Evolutionary conservation across 176 grass and related monocot genomes (phyloP).

Genomic region (Bonia amplexicaulis): DNA sequence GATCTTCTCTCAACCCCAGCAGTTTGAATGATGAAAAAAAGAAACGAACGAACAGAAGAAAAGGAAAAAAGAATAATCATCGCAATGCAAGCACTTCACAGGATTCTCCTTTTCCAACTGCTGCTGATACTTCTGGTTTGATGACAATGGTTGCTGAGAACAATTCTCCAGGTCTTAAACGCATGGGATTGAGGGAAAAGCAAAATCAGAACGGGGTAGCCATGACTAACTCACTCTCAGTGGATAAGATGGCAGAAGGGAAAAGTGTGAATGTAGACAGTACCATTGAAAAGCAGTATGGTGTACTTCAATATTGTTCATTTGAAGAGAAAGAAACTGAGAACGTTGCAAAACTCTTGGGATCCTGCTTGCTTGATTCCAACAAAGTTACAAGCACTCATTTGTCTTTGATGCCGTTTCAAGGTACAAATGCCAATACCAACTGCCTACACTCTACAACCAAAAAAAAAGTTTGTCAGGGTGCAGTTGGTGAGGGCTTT

Average conservation of each 20-base stretch:
- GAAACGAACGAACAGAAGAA: conserved; percentile 17
- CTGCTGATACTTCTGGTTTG: not conserved
- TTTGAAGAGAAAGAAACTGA: conserved; percentile 7
- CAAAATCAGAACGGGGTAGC: not conserved
- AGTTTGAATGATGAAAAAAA: conserved; percentile 16
- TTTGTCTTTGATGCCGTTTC: not conserved
- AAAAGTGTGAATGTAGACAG: conserved; percentile 1
- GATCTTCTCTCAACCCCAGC: conserved; percentile 8
- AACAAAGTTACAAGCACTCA: not conserved
- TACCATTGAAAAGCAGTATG: conserved; percentile 8
- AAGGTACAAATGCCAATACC: not conserved
- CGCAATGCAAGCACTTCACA: not conserved
- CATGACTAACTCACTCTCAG: not conserved
- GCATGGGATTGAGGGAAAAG: not conserved
- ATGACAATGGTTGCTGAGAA: not conserved
- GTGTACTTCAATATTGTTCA: not conserved
- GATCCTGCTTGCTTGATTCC: not conserved
- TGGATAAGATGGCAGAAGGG: not conserved
- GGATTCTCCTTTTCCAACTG: not conserved
- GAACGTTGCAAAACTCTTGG: conserved; percentile 9
- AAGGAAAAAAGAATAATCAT: not conserved
- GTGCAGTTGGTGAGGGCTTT: not conserved
- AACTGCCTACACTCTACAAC: not conserved
- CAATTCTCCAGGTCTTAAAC: conserved; percentile 1
- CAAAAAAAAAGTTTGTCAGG: conserved; percentile 7